Base-by-base conservation (phyloP, 805 yeast species). In the Metschnikowia proteae region DNA sequence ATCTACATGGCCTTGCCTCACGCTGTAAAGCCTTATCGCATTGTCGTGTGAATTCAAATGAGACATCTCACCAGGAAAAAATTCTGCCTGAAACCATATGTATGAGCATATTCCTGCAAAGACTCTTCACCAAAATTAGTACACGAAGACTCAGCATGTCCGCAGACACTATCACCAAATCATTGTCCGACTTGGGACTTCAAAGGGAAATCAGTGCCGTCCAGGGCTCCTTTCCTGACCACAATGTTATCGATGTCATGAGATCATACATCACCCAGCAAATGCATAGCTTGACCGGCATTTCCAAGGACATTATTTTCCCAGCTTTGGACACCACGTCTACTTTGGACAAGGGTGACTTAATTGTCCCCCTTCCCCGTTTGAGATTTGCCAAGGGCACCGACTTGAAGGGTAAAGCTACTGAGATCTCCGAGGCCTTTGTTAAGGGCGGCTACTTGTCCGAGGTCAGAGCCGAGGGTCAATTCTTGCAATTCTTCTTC, bases 351-450 rank as follows among this genome's bases (percentile, higher is more conserved):
- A 85, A 92, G 62, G 99, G 98, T 63, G 99, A 94, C 67, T 77
- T 94, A 60, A 78, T 92, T 53, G 81, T 92, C 47, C 97, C 99
- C 38, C 77, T 94, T 38, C 99, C 98, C 59, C 83, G 97, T 66
- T 74, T 86, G 60, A 63, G 75, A 60, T 80, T 96, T 60, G 56
- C 60, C 8, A 78, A 92, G 66, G 86, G 89, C 58, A 82, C 87
- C 55, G 92, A 92, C 54, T 78, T 81, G 32, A 85, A 89, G 62
- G 88, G 92, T 52, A 86, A 84, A 64, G 76, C 76, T 13, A 55
- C 54, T 28, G 87, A 90, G 61, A 84, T 96, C 86, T 86, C 96
- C 29, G 78, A 68, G 49, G 76, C 80, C 51, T 88, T 92, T 71
- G 86, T 90, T 54, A 78, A 78, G 53, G 90, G 88, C 34, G 79